Base-by-base conservation (phyloP, 768 basidiomycete genomes). In the Boletus tomentosulus region DNA sequence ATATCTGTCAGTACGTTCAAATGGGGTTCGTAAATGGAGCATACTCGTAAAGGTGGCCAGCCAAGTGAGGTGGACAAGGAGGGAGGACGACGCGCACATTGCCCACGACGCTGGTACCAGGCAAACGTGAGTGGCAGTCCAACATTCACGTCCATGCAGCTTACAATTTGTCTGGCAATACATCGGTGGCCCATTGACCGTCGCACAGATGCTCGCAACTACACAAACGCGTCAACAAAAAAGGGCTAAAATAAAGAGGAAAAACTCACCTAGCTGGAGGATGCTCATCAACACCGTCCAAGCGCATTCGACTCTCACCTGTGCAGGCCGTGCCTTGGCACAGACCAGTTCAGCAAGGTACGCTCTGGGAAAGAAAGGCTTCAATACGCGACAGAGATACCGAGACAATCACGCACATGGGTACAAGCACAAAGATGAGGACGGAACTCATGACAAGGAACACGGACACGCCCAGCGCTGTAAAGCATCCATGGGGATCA, bases 251-350 rank as follows among this genome's bases (percentile, higher is more conserved):
- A 12, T 25, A 41, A 24, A 35, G 44, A 7, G 6, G 33, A 27
- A 51, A n/a, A 33, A 61, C 76, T 55, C 54, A 82, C 85, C 78
- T 34, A 82, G 71, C 51, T 85, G 78, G 31, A 83, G 63, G 6
- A 75, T 48, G 54, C 77, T 75, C 57, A 82, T 64, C 10, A 79
- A 53, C 7, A 68, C 74, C 7, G 80, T 75, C 84, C 85, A 87
- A 16, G 56, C 61, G 57, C 81, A 84, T 62, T 88, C 86, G 28
- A 80, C 65, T 47, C 73, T 62, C 35, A 82, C 73, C 28, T 69
- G 70, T 16, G 78, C 75, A 24, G 74, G 74, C 50, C 65, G 76
- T 3, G 68, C 65, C 37, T 62, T 66, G 8, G 71, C 66, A 50
- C 69, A 57, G 28, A 78, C 62, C 1, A 73, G 44, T 51, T 77